Base-by-base conservation (phyloP, 2,329 filamentous ascomycete species). In the Cladosporium austrohemisphaericum region DNA sequence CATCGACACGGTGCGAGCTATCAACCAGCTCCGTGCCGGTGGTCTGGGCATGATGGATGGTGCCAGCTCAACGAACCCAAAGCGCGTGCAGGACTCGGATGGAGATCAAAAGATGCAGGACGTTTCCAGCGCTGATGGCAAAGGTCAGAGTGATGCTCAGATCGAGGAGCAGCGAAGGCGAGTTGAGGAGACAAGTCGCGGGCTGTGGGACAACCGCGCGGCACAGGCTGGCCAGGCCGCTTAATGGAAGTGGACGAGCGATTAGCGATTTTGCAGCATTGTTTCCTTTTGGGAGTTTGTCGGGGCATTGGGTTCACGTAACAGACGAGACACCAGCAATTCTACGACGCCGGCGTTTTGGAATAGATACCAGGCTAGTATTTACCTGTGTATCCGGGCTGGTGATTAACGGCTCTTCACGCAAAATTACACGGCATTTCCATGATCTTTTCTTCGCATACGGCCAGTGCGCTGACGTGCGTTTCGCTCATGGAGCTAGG, bases 1-100 rank as follows among this genome's bases (percentile, higher is more conserved):
- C 13, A 85, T 85, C 58, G 81, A 85, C 63, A 84, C 81, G 1
- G 82, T 85, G 25, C 74, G 81, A 19, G 81, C 81, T 2, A 85
- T 85, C 65, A 85, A 85, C 61, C 83, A 85, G 65, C 68, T 85
- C 11, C 72, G 81, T 53, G 80, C 82, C 32, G 80, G 79, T 22
- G 77, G 76, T 3, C 61, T 66, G 9, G 73, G 80, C 31, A 72
- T 67, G 2, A 80, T 83, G 74, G 80, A 84, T 50, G 80, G 80
- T 4, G 75, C 76, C 4, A 72, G 76, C 65, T 78, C 76, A 36
- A 70, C 75, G 43, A 77, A 83, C 56, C 81, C 81, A 3, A 58
- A 64, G 43, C 55, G 60, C 6, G 54, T 41, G 38, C 51, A 60
- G 52, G 47, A 50, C 14, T 28, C 20, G 55, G 54, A 58, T 25